phyloP scores from a whole-genome alignment of 2,329 filamentous ascomycete species.

The Lasiodiplodia citricola region DNA sequence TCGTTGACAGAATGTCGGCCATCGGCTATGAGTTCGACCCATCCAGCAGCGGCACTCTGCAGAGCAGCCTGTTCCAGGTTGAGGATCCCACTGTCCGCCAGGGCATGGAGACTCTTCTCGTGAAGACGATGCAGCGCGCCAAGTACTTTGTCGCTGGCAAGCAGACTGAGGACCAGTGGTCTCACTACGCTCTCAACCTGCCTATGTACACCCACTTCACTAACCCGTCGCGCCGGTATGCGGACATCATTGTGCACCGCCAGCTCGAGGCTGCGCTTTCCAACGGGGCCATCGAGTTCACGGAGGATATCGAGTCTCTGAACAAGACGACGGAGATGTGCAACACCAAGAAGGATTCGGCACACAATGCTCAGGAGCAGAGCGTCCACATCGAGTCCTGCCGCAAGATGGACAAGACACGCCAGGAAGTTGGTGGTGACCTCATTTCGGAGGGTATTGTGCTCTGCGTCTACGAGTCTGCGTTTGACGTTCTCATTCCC shows the following conservation, averaged over 20 bases:
- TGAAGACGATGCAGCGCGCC: slow-evolving; percentile 95
- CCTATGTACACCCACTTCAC: slow-evolving; percentile 98
- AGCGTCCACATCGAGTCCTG: slow-evolving; percentile 98
- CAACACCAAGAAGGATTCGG: slow-evolving; percentile 99
- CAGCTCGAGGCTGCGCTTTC: slow-evolving; percentile 89
- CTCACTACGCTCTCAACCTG: slow-evolving; percentile 91
- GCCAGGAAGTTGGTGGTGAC: slow-evolving; percentile 84
- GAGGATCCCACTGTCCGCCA: slow-evolving; percentile 88
- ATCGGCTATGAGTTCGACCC: slow-evolving; percentile 90
- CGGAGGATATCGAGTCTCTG: slow-evolving; percentile 84
- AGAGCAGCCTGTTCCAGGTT: slow-evolving; percentile 94
- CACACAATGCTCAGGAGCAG: slow-evolving; percentile 96
- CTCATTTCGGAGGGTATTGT: slow-evolving; percentile 96
- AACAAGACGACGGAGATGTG: slow-evolving; percentile 93
- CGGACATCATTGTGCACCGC: slow-evolving; percentile 92
- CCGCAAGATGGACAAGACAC: slow-evolving; percentile 91
- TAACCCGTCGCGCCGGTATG: slow-evolving; percentile 90
- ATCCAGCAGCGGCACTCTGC: slow-evolving; percentile 85
- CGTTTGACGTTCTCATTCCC: slow-evolving; percentile 96
- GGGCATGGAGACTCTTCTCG: slow-evolving; percentile 94
- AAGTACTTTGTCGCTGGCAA: slow-evolving; percentile 92
- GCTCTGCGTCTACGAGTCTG: slow-evolving; percentile 96
- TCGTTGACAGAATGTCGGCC: slow-evolving; percentile 90
- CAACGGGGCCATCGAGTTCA: slow-evolving; percentile 80
- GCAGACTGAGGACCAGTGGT: slow-evolving; percentile 75